Base-by-base conservation (phyloP, 2,329 filamentous ascomycete species). In the Beauveria caledonica region DNA sequence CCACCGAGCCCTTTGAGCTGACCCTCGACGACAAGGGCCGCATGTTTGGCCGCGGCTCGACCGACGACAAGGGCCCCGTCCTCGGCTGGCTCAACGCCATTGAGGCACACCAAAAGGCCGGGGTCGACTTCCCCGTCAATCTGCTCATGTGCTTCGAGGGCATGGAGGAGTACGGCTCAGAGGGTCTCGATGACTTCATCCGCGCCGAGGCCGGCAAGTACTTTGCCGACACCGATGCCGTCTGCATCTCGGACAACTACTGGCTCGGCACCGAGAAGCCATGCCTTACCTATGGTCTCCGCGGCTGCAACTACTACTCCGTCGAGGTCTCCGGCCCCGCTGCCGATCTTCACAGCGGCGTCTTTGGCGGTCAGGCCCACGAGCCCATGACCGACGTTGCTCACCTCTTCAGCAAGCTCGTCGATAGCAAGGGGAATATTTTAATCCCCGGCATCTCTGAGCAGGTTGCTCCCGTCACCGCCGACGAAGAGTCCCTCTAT, bases 211-310 rank as follows among this genome's bases (percentile, higher is more conserved):
- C 89, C 66, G 91, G 95, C 78, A 89, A 90, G 69, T 97, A 87
- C 81, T 99, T 99, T 79, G 91, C 91, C 70, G 93, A 97, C 69
- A 86, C 92, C 40, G 94, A 99, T 67, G 94, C 92, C 6, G 91
- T 97, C 63, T 99, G 94, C 78, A 99, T 99, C 72, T 96, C 91
- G 52, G 94, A 99, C 77, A 99, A 99, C 83, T 99, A 99, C 86
- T 99, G 94, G 94, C 86, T 99, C 45, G 94, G 94, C 62, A 97
- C 94, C 6, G 92, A 97, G 82, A 97, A 97, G 83, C 94, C 94
- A 13, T 99, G 94, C 75, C 78, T 99, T 70, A 99, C 94, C 10
- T 99, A 99, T 74, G 94, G 94, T 68, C 88, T 99, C 64, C 89
- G 94, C 66, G 94, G 94, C 58, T 95, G 90, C 86, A 97, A 95